Evolutionary conservation across 129 eudicot genomes (phyloP).

Genomic region (Lactuca saligna): DNA sequence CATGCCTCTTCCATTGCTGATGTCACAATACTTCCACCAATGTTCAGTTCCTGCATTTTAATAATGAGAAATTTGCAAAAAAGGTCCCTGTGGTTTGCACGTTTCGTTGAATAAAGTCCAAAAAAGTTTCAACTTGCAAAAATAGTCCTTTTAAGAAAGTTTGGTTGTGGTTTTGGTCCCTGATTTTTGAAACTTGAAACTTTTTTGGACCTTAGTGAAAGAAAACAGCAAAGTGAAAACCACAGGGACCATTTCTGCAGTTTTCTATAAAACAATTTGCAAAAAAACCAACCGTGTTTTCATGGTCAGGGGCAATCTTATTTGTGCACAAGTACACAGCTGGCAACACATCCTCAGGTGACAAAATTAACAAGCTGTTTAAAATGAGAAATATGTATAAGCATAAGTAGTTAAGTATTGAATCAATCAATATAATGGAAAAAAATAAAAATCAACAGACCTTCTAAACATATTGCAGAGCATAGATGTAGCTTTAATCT

Average conservation of each 20-base stretch:
- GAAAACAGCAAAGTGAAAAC: too few species aligned
- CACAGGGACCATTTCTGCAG: too few species aligned
- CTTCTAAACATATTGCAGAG: conserved; percentile 99
- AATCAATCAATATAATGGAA: background rate
- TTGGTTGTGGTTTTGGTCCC: too few species aligned
- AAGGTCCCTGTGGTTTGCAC: too few species aligned
- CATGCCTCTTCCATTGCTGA: conserved; percentile 93
- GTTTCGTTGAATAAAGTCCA: too few species aligned
- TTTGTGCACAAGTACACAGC: conserved; percentile 94
- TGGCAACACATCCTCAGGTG: conserved; percentile 91
- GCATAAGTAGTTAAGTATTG: background rate
- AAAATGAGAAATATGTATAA: background rate
- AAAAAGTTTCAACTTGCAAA: too few species aligned
- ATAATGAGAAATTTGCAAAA: background rate
- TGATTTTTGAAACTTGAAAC: too few species aligned
- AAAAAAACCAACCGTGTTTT: conserved; percentile 67
- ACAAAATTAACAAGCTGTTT: conserved; percentile 81
- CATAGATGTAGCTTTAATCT: conserved; percentile 83
- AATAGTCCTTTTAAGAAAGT: too few species aligned
- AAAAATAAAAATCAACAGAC: conserved; percentile 29
- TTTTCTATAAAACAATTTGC: background rate
- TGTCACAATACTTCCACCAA: conserved; percentile 80
- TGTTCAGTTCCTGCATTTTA: conserved; percentile 73
- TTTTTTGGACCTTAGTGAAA: too few species aligned
- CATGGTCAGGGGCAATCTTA: conserved; percentile 97